phyloP scores from a whole-genome alignment of 1,139 yeast species.

The Candida neerlandica region DNA sequence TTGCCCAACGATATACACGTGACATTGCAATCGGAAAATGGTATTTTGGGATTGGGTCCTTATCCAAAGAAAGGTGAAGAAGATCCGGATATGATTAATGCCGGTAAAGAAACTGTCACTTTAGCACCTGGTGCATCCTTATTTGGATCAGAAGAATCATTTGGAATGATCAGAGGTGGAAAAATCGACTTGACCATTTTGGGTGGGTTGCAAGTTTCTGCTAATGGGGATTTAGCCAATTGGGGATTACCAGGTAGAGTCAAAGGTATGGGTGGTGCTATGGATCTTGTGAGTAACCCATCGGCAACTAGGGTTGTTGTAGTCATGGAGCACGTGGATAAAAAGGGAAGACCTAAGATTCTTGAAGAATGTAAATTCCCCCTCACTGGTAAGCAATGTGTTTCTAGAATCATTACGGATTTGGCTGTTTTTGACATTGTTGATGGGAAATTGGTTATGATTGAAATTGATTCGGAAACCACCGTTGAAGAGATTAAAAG shows the following conservation, averaged over 20 bases:
- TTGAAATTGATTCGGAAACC: constrained; percentile 42
- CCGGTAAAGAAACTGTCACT: constrained; percentile 56
- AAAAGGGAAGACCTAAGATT: constrained; percentile 50
- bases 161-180: constrained; percentile 53
- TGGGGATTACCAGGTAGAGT: constrained; percentile 56
- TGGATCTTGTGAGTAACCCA: constrained; percentile 55
- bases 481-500: constrained; percentile 41
- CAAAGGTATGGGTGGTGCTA: constrained; percentile 61
- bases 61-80: constrained; percentile 47
- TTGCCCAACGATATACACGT: constrained; percentile 40
- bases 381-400: constrained; percentile 49
- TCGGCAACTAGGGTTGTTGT: constrained; percentile 49
- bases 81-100: constrained; percentile 51
- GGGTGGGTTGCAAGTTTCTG: constrained; percentile 54
- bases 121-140: constrained; percentile 47
- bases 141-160: constrained; percentile 53
- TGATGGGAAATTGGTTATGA: constrained; percentile 35
- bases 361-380: constrained; percentile 47
- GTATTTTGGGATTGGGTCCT: constrained; percentile 52
- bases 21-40: constrained; percentile 51
- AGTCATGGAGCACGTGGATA: constrained; percentile 51
- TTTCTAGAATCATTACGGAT: constrained; percentile 49
- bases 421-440: constrained; percentile 51
- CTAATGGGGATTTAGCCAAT: constrained; percentile 51
- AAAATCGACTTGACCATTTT: constrained; percentile 46